These are phyloP conservation scores for Byssothecium circinans DNA, from an alignment of 2,329 filamentous ascomycete genomes.

Conservation along the genomic window DNA sequence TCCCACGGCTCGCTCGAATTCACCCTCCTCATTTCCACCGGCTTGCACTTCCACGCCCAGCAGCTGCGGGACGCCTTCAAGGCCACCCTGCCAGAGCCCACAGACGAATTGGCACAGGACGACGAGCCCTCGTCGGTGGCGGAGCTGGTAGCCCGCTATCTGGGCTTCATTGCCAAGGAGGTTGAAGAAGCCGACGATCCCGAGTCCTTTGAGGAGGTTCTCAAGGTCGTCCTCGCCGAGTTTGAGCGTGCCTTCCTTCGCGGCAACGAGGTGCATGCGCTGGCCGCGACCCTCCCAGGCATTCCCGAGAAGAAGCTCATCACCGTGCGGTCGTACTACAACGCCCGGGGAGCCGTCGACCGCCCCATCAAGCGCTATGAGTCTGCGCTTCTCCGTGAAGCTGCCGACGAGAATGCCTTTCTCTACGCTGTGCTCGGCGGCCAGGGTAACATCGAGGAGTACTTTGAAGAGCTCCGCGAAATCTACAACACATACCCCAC, in stretches of 20 bases:
- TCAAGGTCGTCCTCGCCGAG: conserved; percentile 90
- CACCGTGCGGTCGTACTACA: conserved; percentile 89
- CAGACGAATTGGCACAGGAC: conserved; percentile 96
- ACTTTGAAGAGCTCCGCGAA: conserved; percentile 95
- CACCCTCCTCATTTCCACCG: conserved; percentile 92
- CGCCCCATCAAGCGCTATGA: conserved; percentile 88
- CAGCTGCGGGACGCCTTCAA: conserved; percentile 91
- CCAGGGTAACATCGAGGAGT: conserved; percentile 98
- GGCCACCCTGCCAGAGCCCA: conserved; percentile 81
- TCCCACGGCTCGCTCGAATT: conserved; percentile 94
- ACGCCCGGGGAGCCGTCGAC: conserved; percentile 79
- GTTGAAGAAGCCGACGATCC: conserved; percentile 92
- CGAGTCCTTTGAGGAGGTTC: conserved; percentile 86
- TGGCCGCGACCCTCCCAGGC: conserved; percentile 82
- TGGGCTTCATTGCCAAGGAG: conserved; percentile 85
- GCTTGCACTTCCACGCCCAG: conserved; percentile 92
- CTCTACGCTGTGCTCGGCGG: conserved; percentile 96
- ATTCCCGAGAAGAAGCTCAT: conserved; percentile 91
- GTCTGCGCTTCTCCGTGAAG: conserved; percentile 87
- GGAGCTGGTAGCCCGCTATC: conserved; percentile 90
- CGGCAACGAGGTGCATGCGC: conserved; percentile 93
- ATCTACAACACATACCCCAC: conserved; percentile 88
- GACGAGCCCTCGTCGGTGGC: conserved; percentile 96
- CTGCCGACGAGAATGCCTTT: conserved; percentile 77
- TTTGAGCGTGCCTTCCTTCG: conserved; percentile 94